These are phyloP conservation scores for Wickerhamiella pararugosa DNA, from an alignment of 1,139 yeast genomes.

Conservation along the genomic window DNA sequence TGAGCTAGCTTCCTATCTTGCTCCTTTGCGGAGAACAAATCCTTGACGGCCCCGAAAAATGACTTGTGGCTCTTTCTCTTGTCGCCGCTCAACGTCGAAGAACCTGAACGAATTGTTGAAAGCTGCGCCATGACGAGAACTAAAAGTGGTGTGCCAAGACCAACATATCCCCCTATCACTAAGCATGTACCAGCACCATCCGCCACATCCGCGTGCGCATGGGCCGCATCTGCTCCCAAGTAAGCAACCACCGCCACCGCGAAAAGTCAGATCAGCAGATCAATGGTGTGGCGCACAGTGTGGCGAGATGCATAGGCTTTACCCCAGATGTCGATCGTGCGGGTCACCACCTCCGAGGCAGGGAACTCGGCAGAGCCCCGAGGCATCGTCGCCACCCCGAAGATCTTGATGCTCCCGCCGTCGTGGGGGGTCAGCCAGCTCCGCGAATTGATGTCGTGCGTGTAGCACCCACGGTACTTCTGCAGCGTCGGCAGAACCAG, in stretches of 20 bases:
- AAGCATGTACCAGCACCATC: no score
- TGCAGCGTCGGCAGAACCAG: conserved; percentile 54
- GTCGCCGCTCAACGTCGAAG: conserved; percentile 1
- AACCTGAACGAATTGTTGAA: background rate
- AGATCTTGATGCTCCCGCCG: conserved; percentile 51
- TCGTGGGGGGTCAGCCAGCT: conserved; percentile 55
- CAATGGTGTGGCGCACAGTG: no score
- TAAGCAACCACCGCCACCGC: no score
- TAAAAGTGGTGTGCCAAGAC: no score
- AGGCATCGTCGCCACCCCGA: conserved; percentile 31
- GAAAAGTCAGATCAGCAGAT: no score
- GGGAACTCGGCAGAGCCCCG: conserved; percentile 23
- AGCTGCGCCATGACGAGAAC: no score
- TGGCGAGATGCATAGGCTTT: conserved; percentile 16
- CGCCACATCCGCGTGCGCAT: no score
- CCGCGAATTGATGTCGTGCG: conserved; percentile 59
- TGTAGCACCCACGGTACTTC: conserved; percentile 44
- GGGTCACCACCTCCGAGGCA: conserved; percentile 9
- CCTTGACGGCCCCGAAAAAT: conserved; percentile 7
- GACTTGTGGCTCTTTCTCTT: background rate
- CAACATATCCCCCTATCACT: no score
- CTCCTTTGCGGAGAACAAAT: conserved; percentile 1
- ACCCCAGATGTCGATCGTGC: conserved; percentile 18
- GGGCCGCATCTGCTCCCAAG: no score
- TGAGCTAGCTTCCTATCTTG: background rate